phyloP scores from a whole-genome alignment of 169 alveolate species.

The Plasmodium relictum region DNA sequence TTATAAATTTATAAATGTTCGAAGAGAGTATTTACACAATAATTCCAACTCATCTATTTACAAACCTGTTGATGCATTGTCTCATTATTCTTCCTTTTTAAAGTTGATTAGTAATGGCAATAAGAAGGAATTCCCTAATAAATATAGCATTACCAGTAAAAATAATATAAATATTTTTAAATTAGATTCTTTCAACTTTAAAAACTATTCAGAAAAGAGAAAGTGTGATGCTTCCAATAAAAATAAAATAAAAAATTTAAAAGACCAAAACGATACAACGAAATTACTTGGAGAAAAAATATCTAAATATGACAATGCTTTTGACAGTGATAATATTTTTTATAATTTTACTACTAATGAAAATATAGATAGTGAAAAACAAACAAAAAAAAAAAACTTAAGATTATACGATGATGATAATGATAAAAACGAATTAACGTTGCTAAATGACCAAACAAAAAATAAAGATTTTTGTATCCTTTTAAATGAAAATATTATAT shows the following conservation, averaged over 20 bases:
- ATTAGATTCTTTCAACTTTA: neutral
- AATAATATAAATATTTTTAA: neutral
- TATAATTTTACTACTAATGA: constrained; percentile 5
- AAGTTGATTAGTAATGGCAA: neutral
- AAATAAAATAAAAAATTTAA: neutral
- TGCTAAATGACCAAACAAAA: constrained; percentile 2
- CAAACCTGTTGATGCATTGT: constrained; percentile 38
- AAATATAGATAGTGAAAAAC: neutral
- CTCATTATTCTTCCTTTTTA: constrained; percentile 44
- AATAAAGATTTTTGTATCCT: constrained; percentile 15
- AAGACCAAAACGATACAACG: neutral
- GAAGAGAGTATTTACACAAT: constrained; percentile 30
- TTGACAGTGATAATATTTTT: neutral
- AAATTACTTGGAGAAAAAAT: neutral
- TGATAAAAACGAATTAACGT: constrained; percentile 48
- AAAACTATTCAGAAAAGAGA: neutral
- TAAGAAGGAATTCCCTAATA: too few species aligned
- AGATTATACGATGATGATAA: constrained; percentile 1
- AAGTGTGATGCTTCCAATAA: neutral
- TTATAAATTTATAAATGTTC: constrained; percentile 32
- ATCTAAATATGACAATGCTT: neutral
- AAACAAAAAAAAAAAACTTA: neutral
- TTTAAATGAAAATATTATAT: constrained; percentile 11
- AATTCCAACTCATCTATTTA: constrained; percentile 6
- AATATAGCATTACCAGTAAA: neutral